phyloP scores from a whole-genome alignment of 2,329 filamentous ascomycete species.

The Fusarium torulosum region DNA sequence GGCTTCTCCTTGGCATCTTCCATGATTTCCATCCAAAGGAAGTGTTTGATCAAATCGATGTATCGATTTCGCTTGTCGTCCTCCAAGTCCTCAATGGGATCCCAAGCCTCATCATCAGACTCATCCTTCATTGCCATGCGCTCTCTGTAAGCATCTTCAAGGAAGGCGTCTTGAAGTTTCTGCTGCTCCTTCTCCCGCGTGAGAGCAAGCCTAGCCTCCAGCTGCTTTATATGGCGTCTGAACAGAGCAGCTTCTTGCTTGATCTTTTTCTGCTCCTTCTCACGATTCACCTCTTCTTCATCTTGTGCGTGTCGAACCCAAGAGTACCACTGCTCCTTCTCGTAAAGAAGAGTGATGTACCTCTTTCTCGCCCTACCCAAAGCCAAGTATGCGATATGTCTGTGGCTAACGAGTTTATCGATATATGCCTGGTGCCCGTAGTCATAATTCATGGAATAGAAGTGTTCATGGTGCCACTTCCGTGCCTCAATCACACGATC shows the following conservation, averaged over 20 bases:
- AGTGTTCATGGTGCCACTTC: slow-evolving; percentile 45
- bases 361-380: slow-evolving; percentile 36
- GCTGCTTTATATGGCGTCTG: slow-evolving; percentile 44
- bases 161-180: slow-evolving; percentile 47
- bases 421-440: slow-evolving; percentile 48
- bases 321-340: slow-evolving; percentile 44
- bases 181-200: slow-evolving; percentile 45
- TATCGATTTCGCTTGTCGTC: slow-evolving; percentile 43
- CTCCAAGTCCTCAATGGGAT: slow-evolving; percentile 47
- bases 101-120: slow-evolving; percentile 43
- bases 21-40: slow-evolving; percentile 45
- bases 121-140: slow-evolving; percentile 39
- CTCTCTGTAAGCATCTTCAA: slow-evolving; percentile 46
- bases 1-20: neutral
- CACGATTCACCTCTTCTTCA: slow-evolving; percentile 41
- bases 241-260: slow-evolving; percentile 49
- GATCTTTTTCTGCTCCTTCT: slow-evolving; percentile 49
- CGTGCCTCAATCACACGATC: slow-evolving; percentile 46
- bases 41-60: slow-evolving; percentile 49
- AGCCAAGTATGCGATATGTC: slow-evolving; percentile 33
- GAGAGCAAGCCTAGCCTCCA: slow-evolving; percentile 37
- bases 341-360: slow-evolving; percentile 37
- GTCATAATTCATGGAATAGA: slow-evolving; percentile 43
- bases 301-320: slow-evolving; percentile 47
- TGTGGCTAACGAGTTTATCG: slow-evolving; percentile 45